Conservation (phyloP, 179 eudicot species). For the Actinidia arguta region DNA sequence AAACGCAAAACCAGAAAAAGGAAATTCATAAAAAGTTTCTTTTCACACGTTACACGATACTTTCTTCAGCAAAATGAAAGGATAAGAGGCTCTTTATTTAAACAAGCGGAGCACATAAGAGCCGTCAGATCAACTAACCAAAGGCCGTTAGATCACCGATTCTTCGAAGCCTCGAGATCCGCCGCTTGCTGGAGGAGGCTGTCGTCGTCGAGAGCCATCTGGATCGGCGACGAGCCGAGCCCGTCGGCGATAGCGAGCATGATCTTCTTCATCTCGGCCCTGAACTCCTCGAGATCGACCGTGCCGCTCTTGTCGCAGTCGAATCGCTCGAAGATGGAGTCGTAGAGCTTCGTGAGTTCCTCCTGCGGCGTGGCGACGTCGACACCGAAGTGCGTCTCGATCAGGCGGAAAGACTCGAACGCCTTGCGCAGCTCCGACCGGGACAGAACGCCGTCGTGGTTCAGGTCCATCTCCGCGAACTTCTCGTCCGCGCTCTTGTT, state of each 20-base stretch:
- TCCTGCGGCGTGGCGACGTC: conserved; percentile 57
- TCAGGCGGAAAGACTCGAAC: conserved; percentile 62
- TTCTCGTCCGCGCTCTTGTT: conserved; percentile 48
- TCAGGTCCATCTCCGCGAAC: conserved; percentile 57
- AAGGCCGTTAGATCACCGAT: neutral
- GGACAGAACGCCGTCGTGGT: conserved; percentile 56
- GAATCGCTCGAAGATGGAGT: conserved; percentile 70
- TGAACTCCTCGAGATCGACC: conserved; percentile 60
- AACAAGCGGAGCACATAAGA: neutral
- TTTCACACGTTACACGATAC: no score
- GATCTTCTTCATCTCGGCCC: conserved; percentile 68
- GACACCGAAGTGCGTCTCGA: conserved; percentile 69
- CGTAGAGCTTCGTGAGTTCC: conserved; percentile 62
- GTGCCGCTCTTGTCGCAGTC: conserved; percentile 58
- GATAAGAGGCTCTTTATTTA: neutral
- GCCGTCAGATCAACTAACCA: neutral
- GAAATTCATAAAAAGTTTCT: no score
- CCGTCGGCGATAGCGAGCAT: conserved; percentile 81
- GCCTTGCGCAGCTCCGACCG: conserved; percentile 71
- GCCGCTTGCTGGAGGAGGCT: conserved; percentile 66
- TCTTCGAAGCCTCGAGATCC: conserved; percentile 67
- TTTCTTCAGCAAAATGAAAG: no score
- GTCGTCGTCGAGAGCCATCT: conserved; percentile 61
- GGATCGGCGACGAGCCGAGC: conserved; percentile 67
- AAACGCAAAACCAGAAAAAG: no score